phyloP scores from a whole-genome alignment of 306 rosid species.

The Vicia villosa region DNA sequence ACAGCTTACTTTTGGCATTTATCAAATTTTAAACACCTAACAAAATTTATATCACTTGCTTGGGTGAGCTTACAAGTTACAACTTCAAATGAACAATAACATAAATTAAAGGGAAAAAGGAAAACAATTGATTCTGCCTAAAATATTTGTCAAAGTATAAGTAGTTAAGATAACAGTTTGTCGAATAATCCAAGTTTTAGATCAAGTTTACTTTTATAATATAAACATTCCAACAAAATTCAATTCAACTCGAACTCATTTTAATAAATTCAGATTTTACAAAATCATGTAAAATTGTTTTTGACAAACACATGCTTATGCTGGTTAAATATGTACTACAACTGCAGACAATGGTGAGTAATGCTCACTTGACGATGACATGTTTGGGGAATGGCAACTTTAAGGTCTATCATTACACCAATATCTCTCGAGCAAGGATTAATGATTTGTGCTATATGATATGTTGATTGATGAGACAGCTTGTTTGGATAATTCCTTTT shows the following conservation, averaged over 20 bases:
- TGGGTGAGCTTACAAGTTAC: not conserved
- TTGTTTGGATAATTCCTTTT: constrained; percentile 32
- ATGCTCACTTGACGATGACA: constrained; percentile 81
- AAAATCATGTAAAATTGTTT: not conserved
- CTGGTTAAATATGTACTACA: constrained; percentile 33
- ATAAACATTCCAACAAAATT: not conserved
- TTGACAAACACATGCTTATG: constrained; percentile 8
- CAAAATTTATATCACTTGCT: not conserved
- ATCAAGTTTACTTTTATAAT: not conserved
- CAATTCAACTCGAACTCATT: not conserved
- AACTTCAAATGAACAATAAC: not conserved
- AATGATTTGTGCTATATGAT: constrained; percentile 76
- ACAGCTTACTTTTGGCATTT: constrained; percentile 29
- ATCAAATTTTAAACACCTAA: constrained; percentile 33
- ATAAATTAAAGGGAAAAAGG: too few relatives aligned
- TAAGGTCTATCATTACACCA: constrained; percentile 75
- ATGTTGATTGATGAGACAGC: constrained; percentile 54
- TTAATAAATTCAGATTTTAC: not conserved
- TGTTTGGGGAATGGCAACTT: constrained; percentile 75
- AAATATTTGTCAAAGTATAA: not conserved
- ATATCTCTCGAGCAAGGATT: constrained; percentile 64
- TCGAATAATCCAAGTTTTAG: not conserved
- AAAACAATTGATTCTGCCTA: not conserved
- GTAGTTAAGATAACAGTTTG: not conserved
- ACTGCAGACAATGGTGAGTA: constrained; percentile 91